Percentiles rank a stretch among this genome's conserved stretches.
phyloP scores from a whole-genome alignment of 108 stramenopile genomes.

The Cyclotella sp. region DNA sequence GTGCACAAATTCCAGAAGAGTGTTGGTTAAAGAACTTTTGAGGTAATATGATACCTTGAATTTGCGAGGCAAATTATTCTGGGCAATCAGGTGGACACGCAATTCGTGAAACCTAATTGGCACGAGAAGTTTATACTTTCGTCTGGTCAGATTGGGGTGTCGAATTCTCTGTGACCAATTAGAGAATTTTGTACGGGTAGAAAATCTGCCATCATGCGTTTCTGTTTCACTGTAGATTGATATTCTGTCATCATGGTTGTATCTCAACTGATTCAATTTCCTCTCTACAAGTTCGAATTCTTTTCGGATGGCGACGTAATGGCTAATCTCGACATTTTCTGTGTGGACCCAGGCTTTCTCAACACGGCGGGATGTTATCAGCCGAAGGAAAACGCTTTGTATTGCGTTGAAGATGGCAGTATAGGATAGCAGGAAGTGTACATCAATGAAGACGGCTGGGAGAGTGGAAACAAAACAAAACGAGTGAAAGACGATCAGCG shows the following conservation, averaged over 20 bases:
- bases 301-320: constrained; percentile 90
- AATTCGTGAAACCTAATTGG: constrained; percentile 89
- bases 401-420: constrained; percentile 91
- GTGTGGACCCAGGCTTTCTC: constrained; percentile 78
- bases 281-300: constrained; percentile 77
- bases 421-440: constrained; percentile 88
- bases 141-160: constrained; percentile 31
- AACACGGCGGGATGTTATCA: constrained; percentile 55
- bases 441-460: constrained; percentile 73
- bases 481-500: no score
- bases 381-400: constrained; percentile 65
- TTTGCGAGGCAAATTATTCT: constrained; percentile 72
- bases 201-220: no score
- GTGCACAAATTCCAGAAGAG: constrained; percentile 77
- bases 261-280: constrained; percentile 5
- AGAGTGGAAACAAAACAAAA: neutral
- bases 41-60: constrained; percentile 86
- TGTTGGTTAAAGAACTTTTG: constrained; percentile 65
- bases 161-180: constrained; percentile 32
- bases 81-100: constrained; percentile 78
- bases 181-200: neutral
- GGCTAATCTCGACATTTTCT: constrained; percentile 83
- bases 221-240: no score
- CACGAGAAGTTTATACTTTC: constrained; percentile 64
- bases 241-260: neutral